Evolutionary conservation across 2,329 filamentous ascomycete genomes (phyloP), one percentile per base, ranked within the genome.

Genomic region (Penicillium sp.): DNA sequence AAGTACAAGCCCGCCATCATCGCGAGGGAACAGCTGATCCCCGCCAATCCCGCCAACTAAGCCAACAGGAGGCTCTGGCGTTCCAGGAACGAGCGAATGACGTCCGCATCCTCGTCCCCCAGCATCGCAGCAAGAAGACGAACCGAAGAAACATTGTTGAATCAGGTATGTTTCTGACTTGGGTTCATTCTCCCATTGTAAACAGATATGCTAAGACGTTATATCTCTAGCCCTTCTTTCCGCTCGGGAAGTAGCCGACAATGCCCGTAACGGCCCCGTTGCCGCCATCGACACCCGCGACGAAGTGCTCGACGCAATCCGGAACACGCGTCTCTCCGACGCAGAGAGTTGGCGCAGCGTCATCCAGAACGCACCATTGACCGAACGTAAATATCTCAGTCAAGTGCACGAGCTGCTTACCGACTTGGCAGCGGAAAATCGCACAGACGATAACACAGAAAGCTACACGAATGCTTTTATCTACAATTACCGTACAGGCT

Each of bases 201-300:
- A 5, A 23, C 23, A 3, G 23, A 23, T 23, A 51, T 36, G 58
- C 59, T 59, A 58, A 68, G 55, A 61, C 10, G 41, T 42, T 9
- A 16, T 18, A 4, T 38, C 9, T 16, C 4, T 57, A 73, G 82
- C 81, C n/a, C 78, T 83, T 49, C 68, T 78, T 6, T 76, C 76
- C 30, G 80, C 79, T 29, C 80, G 83, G 29, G 83, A 82, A 52
- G 79, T 92, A 34, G 81, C 91, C 11, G 83, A 87, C 30, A 83
- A 83, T 4, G 91, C 91, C 61, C 78, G 90, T 5, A 83, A 88
- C 29, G 90, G 90, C 0, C 91, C 91, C 0, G 89, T 97, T 55
- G 84, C 89, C 9, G 93, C 92, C 1, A 87, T 97, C 48, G 93
- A 97, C 74, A 91, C 90, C 1, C 87, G 90, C 48, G 92, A 97